These are phyloP conservation scores for Termitomyces titanicus DNA, from an alignment of 768 basidiomycete genomes.

Conservation along the genomic window DNA sequence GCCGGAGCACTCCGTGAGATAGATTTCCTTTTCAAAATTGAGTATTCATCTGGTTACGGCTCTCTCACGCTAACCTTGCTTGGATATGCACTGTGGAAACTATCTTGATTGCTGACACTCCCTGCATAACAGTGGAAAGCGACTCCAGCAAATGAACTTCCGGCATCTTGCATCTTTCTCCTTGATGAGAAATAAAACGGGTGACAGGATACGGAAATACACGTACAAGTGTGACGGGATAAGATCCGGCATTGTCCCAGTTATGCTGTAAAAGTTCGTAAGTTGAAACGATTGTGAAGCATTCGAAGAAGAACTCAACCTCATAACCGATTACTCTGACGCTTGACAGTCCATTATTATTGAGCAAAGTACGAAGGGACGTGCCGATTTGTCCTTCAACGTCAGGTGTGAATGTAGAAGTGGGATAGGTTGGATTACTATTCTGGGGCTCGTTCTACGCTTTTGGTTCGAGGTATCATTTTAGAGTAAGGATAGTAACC, in stretches of 20 bases:
- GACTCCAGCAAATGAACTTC: constrained; percentile 56
- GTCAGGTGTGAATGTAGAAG: constrained; percentile 49
- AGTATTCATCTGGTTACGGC: too few species aligned
- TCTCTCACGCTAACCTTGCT: constrained; percentile 10
- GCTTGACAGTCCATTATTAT: constrained; percentile 54
- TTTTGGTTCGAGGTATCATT: not conserved
- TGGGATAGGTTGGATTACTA: constrained; percentile 67
- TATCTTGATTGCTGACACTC: constrained; percentile 12
- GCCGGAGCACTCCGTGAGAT: constrained; percentile 64
- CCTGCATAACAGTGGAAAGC: constrained; percentile 69
- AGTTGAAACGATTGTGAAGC: not conserved
- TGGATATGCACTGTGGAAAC: constrained; percentile 18
- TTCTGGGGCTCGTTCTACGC: constrained; percentile 47
- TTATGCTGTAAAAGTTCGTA: constrained; percentile 44
- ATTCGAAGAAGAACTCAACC: constrained; percentile 2
- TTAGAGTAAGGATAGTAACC: too few species aligned
- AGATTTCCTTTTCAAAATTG: constrained; percentile 32
- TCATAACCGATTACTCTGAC: constrained; percentile 58
- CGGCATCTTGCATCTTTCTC: constrained; percentile 47
- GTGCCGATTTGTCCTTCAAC: constrained; percentile 59
- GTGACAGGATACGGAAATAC: not conserved
- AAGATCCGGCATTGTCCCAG: constrained; percentile 62
- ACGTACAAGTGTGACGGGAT: constrained; percentile 50
- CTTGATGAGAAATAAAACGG: not conserved
- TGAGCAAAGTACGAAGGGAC: constrained; percentile 52